These are phyloP conservation scores for Ogataea hybrid DNA, from an alignment of 1,139 yeast species.

Conservation along the genomic window DNA sequence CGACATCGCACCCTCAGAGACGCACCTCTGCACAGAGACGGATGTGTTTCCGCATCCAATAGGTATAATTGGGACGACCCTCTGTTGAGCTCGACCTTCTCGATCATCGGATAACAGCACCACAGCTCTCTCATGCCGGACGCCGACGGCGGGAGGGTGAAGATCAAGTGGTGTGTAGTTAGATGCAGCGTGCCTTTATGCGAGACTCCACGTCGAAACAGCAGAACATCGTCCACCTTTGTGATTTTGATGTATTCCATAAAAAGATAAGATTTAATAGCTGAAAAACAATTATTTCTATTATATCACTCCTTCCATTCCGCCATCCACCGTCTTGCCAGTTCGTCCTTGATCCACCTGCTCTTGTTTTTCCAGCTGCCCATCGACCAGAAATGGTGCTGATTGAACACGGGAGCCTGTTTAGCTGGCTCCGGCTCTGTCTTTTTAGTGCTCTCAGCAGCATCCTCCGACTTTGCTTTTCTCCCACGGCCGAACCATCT, in stretches of 20 bases:
- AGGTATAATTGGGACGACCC: conserved; percentile 42
- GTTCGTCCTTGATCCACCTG: conserved; percentile 46
- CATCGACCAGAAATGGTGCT: conserved; percentile 63
- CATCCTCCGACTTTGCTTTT: neutral
- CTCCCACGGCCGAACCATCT: conserved; percentile 64
- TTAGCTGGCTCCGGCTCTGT: neutral
- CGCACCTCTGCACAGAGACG: conserved; percentile 47
- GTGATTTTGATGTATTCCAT: conserved; percentile 62
- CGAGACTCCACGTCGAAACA: conserved; percentile 67
- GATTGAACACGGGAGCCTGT: conserved; percentile 48
- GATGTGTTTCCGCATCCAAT: conserved; percentile 14
- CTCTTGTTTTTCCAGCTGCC: conserved; percentile 58
- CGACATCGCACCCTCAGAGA: conserved; percentile 72
- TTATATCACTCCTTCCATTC: conserved; percentile 5
- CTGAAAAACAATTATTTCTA: neutral
- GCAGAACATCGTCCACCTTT: conserved; percentile 62
- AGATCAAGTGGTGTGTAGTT: conserved; percentile 85
- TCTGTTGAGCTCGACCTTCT: conserved; percentile 57
- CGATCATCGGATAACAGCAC: conserved; percentile 90
- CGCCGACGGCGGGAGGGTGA: conserved; percentile 39
- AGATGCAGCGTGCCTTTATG: conserved; percentile 70
- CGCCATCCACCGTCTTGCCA: conserved; percentile 50
- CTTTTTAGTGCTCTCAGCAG: neutral
- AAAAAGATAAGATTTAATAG: neutral
- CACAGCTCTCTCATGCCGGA: conserved; percentile 67